phyloP scores from a whole-genome alignment of 2,329 filamentous ascomycete genomes.

The Lasiodiplodia gonubiensis region DNA sequence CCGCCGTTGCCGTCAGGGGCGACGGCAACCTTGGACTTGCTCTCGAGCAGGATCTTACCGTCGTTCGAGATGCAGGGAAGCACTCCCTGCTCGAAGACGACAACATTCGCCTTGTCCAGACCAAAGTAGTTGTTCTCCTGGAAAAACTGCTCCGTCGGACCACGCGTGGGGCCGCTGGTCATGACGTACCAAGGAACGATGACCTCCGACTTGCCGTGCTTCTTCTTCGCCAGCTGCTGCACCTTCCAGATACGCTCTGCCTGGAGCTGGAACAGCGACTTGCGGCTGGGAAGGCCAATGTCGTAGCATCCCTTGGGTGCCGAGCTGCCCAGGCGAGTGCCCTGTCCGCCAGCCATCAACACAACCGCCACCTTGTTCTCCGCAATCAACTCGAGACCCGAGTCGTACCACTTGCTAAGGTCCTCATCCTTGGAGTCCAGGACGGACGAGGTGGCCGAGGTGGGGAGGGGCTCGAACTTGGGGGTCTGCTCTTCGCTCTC shows the following conservation, averaged over 20 bases:
- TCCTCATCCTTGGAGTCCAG: conserved; percentile 83
- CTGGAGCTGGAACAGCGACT: conserved; percentile 97
- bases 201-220: conserved; percentile 62
- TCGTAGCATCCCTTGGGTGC: conserved; percentile 97
- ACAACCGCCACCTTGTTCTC: conserved; percentile 81
- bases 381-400: conserved; percentile 68
- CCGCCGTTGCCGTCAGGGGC: conserved; percentile 97
- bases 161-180: conserved; percentile 93
- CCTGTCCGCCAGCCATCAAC: conserved; percentile 96
- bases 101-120: conserved; percentile 80
- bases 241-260: conserved; percentile 90
- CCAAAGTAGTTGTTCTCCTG: conserved; percentile 90
- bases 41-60: conserved; percentile 93
- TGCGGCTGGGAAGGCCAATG: conserved; percentile 89
- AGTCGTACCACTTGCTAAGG: conserved; percentile 82
- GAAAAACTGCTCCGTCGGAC: conserved; percentile 93
- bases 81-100: conserved; percentile 96
- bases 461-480: conserved; percentile 83
- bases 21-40: conserved; percentile 87
- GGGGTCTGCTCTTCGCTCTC: conserved; percentile 59
- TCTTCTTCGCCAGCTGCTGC: conserved; percentile 78
- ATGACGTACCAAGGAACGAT: conserved; percentile 98
- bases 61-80: conserved; percentile 97
- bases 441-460: conserved; percentile 84
- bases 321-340: conserved; percentile 90